These are phyloP conservation scores for Ambrosia artemisiifolia DNA, from an alignment of 129 eudicot species.

Conservation along the genomic window DNA sequence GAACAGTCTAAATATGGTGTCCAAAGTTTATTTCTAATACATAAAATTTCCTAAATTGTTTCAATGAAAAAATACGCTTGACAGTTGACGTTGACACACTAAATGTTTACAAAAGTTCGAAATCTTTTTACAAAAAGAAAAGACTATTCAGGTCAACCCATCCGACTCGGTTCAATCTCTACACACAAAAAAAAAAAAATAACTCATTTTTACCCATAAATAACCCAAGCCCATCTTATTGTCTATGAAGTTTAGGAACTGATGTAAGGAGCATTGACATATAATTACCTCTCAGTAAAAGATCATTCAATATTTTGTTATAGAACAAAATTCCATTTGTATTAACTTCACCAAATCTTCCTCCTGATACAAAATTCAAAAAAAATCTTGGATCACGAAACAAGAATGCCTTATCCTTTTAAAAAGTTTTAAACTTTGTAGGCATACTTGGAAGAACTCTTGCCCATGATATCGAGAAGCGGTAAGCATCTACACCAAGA, in stretches of 20 bases:
- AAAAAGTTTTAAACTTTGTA: neutral
- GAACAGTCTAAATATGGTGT: neutral
- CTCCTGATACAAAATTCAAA: slow-evolving; percentile 42
- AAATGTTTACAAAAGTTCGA: neutral
- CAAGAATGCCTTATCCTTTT: neutral
- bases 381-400: slow-evolving; percentile 7
- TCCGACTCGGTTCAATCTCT: neutral
- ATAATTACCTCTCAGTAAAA: slow-evolving; percentile 50
- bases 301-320: slow-evolving; percentile 52
- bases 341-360: slow-evolving; percentile 67
- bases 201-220: neutral
- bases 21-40: neutral
- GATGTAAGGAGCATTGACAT: neutral
- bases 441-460: slow-evolving; percentile 82
- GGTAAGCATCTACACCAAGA: slow-evolving; percentile 67
- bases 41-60: neutral
- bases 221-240: neutral
- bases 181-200: too few relatives aligned
- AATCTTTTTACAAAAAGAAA: too few relatives aligned
- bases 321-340: slow-evolving; percentile 59
- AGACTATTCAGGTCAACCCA: neutral
- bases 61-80: neutral
- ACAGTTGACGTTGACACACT: too few relatives aligned
- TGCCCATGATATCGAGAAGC: slow-evolving; percentile 79
- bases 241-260: neutral